Conservation (phyloP, 257 asterid genomes). For the Nicotiana obtusifolia region DNA sequence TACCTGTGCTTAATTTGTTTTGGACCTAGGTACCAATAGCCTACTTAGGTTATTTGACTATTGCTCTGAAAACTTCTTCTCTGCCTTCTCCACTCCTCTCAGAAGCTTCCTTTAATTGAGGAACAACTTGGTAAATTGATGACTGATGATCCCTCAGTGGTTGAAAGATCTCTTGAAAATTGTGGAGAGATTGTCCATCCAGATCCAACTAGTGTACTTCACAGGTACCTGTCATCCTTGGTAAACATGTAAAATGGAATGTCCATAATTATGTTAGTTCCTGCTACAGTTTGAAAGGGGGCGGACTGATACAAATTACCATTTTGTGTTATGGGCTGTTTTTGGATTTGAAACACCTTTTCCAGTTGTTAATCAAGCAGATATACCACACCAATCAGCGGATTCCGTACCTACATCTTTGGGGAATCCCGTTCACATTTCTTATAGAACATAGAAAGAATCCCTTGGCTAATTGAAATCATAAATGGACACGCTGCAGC, state of each 20-base stretch:
- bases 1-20: neutral
- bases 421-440: neutral
- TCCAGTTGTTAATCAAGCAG: neutral
- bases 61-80: constrained; percentile 9
- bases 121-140: constrained; percentile 65
- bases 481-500: neutral
- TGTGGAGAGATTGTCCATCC: constrained; percentile 54
- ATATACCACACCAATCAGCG: neutral
- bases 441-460: neutral
- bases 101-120: constrained; percentile 83
- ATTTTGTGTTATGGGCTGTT: neutral
- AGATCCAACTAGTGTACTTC: constrained; percentile 59
- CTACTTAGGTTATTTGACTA: constrained; percentile 8
- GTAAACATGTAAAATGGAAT: neutral
- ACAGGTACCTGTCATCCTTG: constrained; percentile 40
- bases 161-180: constrained; percentile 59
- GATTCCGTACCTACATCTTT: neutral
- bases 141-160: constrained; percentile 84
- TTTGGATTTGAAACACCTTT: neutral
- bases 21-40: neutral
- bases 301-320: neutral
- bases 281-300: neutral
- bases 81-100: constrained; percentile 19
- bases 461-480: neutral
- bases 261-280: neutral